These are phyloP conservation scores for Kodamaea fungicola DNA, from an alignment of 1,139 yeast species.

Conservation along the genomic window DNA sequence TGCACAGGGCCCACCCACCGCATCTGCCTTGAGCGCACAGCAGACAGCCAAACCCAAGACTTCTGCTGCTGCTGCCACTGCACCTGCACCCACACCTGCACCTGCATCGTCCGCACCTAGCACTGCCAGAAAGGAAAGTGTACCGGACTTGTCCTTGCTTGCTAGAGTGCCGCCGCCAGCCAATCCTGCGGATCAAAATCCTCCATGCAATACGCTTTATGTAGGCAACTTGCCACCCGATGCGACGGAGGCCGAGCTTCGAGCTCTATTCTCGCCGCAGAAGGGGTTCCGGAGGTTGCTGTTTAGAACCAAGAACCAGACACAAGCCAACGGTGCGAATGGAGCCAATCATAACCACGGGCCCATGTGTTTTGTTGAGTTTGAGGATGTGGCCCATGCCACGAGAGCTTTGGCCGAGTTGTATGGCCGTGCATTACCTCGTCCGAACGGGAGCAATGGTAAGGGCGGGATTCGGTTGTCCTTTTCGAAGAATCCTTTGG, in stretches of 20 bases:
- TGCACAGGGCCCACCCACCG: constrained; percentile 16
- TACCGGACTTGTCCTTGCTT: constrained; percentile 70
- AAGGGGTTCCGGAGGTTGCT: constrained; percentile 90
- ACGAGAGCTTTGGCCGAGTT: constrained; percentile 90
- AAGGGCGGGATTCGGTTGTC: constrained; percentile 95
- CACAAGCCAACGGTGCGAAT: constrained; percentile 29
- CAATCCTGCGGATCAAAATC: constrained; percentile 98
- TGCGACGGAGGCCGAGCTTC: constrained; percentile 89
- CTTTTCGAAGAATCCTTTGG: constrained; percentile 92
- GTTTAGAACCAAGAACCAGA: constrained; percentile 69
- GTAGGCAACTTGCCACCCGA: constrained; percentile 98
- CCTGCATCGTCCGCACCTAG: constrained; percentile 8
- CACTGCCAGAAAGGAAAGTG: constrained; percentile 19
- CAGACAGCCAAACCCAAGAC: constrained; percentile 8
- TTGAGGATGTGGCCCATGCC: constrained; percentile 92
- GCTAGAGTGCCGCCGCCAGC: constrained; percentile 94
- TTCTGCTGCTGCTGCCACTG: constrained; percentile 6
- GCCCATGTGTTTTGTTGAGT: constrained; percentile 99
- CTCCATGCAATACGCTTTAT: constrained; percentile 94
- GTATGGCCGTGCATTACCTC: constrained; percentile 79
- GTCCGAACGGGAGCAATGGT: constrained; percentile 64
- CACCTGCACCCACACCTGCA: constrained; percentile 1
- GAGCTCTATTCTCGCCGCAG: constrained; percentile 83
- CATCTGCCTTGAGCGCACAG: constrained; percentile 11
- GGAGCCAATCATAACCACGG: constrained; percentile 64